Conservation (phyloP, 805 yeast species). For the Zygotorulaspora florentina region DNA sequence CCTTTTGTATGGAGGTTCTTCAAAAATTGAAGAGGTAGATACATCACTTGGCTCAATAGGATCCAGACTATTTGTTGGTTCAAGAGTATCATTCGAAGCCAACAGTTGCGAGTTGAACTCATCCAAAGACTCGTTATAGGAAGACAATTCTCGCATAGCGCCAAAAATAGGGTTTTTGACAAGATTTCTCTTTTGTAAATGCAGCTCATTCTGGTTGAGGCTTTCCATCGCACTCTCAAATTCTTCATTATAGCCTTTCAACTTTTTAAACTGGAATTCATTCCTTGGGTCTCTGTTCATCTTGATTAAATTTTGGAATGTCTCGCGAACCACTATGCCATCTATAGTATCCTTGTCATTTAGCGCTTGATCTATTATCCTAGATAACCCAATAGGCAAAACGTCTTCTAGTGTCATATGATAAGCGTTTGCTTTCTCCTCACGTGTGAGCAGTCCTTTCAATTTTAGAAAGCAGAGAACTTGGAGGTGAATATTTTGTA, state of each 20-base stretch:
- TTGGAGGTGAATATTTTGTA: slow-evolving; percentile 19
- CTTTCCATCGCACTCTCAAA: slow-evolving; percentile 11
- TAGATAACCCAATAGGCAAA: slow-evolving; percentile 12
- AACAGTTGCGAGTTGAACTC: slow-evolving; percentile 13
- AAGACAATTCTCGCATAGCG: background rate
- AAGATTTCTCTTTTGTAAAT: background rate
- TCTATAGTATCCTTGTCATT: background rate
- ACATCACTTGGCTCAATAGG: slow-evolving; percentile 9
- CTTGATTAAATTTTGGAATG: slow-evolving; percentile 19
- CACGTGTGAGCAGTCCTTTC: slow-evolving; percentile 14
- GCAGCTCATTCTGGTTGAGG: background rate
- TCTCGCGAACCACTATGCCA: slow-evolving; percentile 10
- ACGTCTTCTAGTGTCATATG: slow-evolving; percentile 14
- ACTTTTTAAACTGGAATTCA: slow-evolving; percentile 21
- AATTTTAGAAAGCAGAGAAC: slow-evolving; percentile 22
- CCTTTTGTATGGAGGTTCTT: background rate
- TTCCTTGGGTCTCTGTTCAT: slow-evolving; percentile 13
- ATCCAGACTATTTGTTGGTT: slow-evolving; percentile 6
- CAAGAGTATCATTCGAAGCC: slow-evolving; percentile 5
- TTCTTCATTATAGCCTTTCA: slow-evolving; percentile 12
- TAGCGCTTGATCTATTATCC: slow-evolving; percentile 6
- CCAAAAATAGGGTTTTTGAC: slow-evolving; percentile 19
- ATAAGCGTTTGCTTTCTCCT: slow-evolving; percentile 3
- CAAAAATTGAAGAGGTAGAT: background rate
- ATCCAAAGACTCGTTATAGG: slow-evolving; percentile 8